Evolutionary conservation across 2,329 filamentous ascomycete species (phyloP), one percentile per base, ranked within the genome.

Genomic region (Claviceps citrina): DNA sequence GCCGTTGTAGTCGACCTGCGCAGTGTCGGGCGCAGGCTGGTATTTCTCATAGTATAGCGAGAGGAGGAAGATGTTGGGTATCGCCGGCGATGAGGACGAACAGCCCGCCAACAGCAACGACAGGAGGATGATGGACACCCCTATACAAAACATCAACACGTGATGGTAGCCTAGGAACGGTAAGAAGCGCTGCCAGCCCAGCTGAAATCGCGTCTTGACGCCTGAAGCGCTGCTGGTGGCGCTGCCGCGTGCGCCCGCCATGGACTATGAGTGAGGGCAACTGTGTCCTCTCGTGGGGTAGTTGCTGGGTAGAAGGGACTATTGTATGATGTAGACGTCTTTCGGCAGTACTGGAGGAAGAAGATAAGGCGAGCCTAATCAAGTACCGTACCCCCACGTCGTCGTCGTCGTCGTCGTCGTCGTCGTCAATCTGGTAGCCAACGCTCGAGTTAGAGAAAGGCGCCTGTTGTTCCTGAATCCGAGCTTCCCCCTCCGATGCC

Each of bases 81-180:
- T 95, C 41, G 93, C 68, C 2, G 89, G 91, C 38, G 89, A 95
- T 31, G 89, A 94, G 8, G 89, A 96, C 4, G 91, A 96, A 64
- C 91, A 98, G 53, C 91, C 91, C 54, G 91, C 89, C 50, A 98
- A 70, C 53, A 98, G 67, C 47, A 98, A 75, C 52, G 91, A 87
- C 49, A 98, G 71, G 57, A 98, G 68, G 61, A 98, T 93, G 55
- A 98, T 94, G 34, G 87, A 76, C 43, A 95, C 68, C 41, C 84
- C 87, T 56, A 98, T 94, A 49, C 98, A 67, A 52, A 98, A 85
- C 91, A 98, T 98, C 60, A 98, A 74, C 49, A 96, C 81, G 76
- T 98, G 76, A 57, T 81, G 78, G 55, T 81, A 81, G 49, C 78
- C 78, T 43, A 81, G 67, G 56, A 81, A 81, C 49, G 78, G 78